Base-by-base conservation (phyloP, 805 yeast species). In the Yarrowia alimentaria region DNA sequence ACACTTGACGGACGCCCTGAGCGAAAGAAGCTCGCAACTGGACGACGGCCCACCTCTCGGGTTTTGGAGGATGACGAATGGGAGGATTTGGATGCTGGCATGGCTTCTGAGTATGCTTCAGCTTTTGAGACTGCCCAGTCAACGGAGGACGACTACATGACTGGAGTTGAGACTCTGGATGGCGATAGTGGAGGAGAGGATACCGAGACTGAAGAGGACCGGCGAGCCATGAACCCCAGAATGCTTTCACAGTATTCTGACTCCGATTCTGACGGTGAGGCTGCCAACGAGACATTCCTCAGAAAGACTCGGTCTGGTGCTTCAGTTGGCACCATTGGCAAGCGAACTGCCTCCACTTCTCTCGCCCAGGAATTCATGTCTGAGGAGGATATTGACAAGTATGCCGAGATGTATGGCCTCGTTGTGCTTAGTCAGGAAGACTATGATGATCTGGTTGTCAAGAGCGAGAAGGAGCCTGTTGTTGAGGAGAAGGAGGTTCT, bases 121-220 rank as follows among this genome's bases (percentile, higher is more conserved):
- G 50, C 50, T 6, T 30, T 43, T 16, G 50, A 43, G 6, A 43
- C 50, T 7, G 50, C 50, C n/a, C 50, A 43, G 12, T 43, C 50
- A 13, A 43, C 50, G 16, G 50, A 43, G 8, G 50, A 43, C 37
- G 50, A 24, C 17, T 63, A 57, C 34, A 56, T 55, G 30, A 62
- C 50, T 2, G 50, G 50, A 5, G 50, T 43, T 6, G 50, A 43
- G 37, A 43, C 50, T 11, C 37, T 43, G 35, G 50, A 43, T 17
- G 50, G 50, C 9, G 50, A 43, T 12, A 12, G 18, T 30, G 53
- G 55, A 13, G 67, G 57, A 26, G 62, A 56, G 17, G 57, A 58
- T 29, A 64, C 68, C 3, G 68, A 64, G 43, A 62, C 65, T 16
- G 68, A 64, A 34, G 55, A 30, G 12, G 37, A 30, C 9, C 35